Evolutionary conservation across 2,329 filamentous ascomycete species (phyloP).

Genomic region (Aspergillus carbonarius): DNA sequence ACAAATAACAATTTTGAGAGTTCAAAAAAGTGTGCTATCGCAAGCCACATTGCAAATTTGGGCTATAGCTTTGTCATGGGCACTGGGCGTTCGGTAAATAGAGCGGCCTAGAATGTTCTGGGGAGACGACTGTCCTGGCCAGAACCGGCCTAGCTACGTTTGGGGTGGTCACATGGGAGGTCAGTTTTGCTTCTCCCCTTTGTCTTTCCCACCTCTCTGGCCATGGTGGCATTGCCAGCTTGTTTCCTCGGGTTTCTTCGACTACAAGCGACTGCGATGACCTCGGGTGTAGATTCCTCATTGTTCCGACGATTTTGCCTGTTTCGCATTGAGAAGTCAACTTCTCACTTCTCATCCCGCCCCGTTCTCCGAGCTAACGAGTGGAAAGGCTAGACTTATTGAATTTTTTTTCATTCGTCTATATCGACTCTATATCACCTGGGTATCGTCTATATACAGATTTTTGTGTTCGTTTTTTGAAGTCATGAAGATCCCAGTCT

Average conservation of each 20-base stretch:
- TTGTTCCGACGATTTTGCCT: neutral
- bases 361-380: neutral
- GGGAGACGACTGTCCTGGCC: neutral
- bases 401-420: conserved; percentile 5
- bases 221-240: neutral
- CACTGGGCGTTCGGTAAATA: neutral
- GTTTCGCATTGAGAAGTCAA: neutral
- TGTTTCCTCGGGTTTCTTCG: neutral
- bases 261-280: neutral
- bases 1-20: neutral
- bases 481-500: neutral
- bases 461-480: neutral
- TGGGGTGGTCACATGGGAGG: neutral
- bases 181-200: neutral
- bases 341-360: neutral
- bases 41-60: neutral
- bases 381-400: neutral
- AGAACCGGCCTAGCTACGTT: neutral
- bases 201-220: neutral
- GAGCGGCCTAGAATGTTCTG: neutral
- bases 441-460: conserved; percentile 15
- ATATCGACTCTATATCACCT: conserved; percentile 1
- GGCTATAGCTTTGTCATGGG: neutral
- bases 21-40: neutral
- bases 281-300: no score